Percentiles rank a stretch among this genome's conserved stretches.
Evolutionary conservation across 2,329 filamentous ascomycete genomes (phyloP).

Genomic region (Fusarium clavum): DNA sequence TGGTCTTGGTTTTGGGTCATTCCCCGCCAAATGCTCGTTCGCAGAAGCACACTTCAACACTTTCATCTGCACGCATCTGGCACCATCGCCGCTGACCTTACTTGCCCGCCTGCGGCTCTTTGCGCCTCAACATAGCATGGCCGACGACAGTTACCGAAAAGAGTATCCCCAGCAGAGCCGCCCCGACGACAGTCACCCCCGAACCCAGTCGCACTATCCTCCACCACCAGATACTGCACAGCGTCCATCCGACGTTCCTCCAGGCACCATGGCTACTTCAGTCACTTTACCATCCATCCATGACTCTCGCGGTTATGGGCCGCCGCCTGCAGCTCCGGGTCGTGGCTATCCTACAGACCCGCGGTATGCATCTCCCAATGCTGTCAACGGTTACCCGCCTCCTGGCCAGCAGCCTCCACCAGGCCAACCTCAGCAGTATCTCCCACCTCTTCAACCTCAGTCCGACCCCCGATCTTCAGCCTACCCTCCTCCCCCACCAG

Average conservation of each 20-base stretch:
- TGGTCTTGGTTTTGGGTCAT: slow-evolving; percentile 17
- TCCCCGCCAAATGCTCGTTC: slow-evolving; percentile 38
- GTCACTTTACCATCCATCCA: slow-evolving; percentile 64
- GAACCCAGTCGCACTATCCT: slow-evolving; percentile 55
- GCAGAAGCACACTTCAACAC: slow-evolving; percentile 24
- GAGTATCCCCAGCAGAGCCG: slow-evolving; percentile 52
- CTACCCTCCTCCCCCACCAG: slow-evolving; percentile 55
- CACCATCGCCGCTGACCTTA: slow-evolving; percentile 36
- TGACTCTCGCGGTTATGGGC: slow-evolving; percentile 56
- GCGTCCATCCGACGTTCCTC: slow-evolving; percentile 47
- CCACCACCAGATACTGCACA: slow-evolving; percentile 56
- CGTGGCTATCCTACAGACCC: slow-evolving; percentile 51
- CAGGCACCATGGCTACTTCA: slow-evolving; percentile 56
- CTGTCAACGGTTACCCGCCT: slow-evolving; percentile 61
- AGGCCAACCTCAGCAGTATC: slow-evolving; percentile 49
- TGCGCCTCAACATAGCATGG: slow-evolving; percentile 52
- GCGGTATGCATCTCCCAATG: slow-evolving; percentile 58
- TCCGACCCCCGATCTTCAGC: slow-evolving; percentile 50
- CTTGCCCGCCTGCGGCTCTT: slow-evolving; percentile 44
- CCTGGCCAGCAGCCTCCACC: slow-evolving; percentile 45
- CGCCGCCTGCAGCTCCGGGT: slow-evolving; percentile 48
- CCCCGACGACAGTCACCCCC: slow-evolving; percentile 57
- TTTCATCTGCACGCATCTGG: slow-evolving; percentile 21
- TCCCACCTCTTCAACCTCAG: slow-evolving; percentile 55
- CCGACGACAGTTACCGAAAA: slow-evolving; percentile 54